Conservation (phyloP, 192 early-diverging fungal genomes). For the Dissophora globulifera region DNA sequence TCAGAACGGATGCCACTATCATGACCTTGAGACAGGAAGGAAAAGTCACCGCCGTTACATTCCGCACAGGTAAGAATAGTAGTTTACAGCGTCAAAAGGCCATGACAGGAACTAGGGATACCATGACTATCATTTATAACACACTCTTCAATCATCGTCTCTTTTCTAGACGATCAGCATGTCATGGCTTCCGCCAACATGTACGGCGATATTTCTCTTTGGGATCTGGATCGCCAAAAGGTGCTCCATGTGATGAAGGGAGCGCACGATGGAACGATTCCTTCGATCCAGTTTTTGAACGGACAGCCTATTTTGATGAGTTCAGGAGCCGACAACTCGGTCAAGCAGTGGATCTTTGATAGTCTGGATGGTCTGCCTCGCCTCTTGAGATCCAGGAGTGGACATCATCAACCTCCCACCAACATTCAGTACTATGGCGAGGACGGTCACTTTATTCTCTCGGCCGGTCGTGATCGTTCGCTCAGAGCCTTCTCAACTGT, state of each 20-base stretch:
- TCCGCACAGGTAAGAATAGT: slow-evolving; percentile 83
- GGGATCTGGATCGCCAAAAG: slow-evolving; percentile 87
- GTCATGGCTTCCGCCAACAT: slow-evolving; percentile 93
- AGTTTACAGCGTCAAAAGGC: background rate
- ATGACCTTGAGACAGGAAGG: slow-evolving; percentile 86
- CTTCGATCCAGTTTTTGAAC: slow-evolving; percentile 81
- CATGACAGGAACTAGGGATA: background rate
- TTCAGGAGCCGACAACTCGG: slow-evolving; percentile 88
- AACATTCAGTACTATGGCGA: slow-evolving; percentile 68
- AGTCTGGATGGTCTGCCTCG: slow-evolving; percentile 80
- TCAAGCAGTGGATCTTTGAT: slow-evolving; percentile 99
- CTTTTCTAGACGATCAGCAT: slow-evolving; percentile 81
- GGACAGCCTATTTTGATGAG: slow-evolving; percentile 90
- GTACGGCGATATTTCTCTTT: slow-evolving; percentile 89
- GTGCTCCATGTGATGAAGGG: slow-evolving; percentile 84
- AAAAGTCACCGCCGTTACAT: slow-evolving; percentile 89
- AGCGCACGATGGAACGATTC: slow-evolving; percentile 84
- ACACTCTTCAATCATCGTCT: too few relatives aligned
- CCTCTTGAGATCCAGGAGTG: slow-evolving; percentile 84
- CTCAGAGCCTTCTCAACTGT: slow-evolving; percentile 85
- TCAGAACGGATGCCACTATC: slow-evolving; percentile 81
- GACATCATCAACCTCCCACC: slow-evolving; percentile 89
- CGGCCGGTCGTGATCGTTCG: slow-evolving; percentile 84
- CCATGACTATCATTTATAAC: too few relatives aligned
- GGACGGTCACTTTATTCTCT: slow-evolving; percentile 79